phyloP scores from a whole-genome alignment of 2,329 filamentous ascomycete genomes.

The Verticillium tricorpus region DNA sequence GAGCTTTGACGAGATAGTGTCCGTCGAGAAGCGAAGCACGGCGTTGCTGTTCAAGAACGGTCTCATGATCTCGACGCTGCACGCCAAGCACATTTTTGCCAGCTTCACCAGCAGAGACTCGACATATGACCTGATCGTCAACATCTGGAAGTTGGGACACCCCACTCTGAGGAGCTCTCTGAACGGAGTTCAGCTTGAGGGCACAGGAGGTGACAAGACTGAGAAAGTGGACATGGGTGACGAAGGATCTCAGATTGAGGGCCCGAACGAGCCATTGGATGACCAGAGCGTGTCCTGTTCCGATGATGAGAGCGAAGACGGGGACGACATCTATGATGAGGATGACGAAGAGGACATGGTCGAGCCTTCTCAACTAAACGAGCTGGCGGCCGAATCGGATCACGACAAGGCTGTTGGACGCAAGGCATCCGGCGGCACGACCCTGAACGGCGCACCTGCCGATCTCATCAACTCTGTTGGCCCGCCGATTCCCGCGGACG shows the following conservation, averaged over 20 bases:
- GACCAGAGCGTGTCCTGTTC: constrained; percentile 51
- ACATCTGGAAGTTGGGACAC: constrained; percentile 97
- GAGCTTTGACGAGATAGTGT: constrained; percentile 96
- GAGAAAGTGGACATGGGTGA: constrained; percentile 64
- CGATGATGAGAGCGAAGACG: constrained; percentile 63
- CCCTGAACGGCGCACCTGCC: constrained; percentile 35
- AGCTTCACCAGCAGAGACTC: constrained; percentile 92
- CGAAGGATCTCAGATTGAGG: constrained; percentile 1
- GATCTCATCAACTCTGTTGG: constrained; percentile 48
- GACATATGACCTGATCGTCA: constrained; percentile 94
- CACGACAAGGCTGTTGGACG: constrained; percentile 61
- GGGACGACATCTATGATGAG: constrained; percentile 73
- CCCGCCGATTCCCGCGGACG: constrained; percentile 39
- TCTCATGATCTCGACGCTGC: constrained; percentile 91
- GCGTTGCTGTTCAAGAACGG: constrained; percentile 96
- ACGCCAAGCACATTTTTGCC: constrained; percentile 93
- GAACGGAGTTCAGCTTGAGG: constrained; percentile 80
- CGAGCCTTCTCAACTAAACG: constrained; percentile 30
- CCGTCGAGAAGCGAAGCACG: constrained; percentile 94
- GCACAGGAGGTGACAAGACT: constrained; percentile 83
- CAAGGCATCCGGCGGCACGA: constrained; percentile 62
- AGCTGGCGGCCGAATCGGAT: constrained; percentile 44
- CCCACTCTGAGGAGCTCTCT: constrained; percentile 86
- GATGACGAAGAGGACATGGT: constrained; percentile 65
- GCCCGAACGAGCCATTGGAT: constrained; percentile 25